Evolutionary conservation across 2,329 filamentous ascomycete species (phyloP), one percentile per base, ranked within the genome.

Genomic region (Pseudogymnoascus sp.): DNA sequence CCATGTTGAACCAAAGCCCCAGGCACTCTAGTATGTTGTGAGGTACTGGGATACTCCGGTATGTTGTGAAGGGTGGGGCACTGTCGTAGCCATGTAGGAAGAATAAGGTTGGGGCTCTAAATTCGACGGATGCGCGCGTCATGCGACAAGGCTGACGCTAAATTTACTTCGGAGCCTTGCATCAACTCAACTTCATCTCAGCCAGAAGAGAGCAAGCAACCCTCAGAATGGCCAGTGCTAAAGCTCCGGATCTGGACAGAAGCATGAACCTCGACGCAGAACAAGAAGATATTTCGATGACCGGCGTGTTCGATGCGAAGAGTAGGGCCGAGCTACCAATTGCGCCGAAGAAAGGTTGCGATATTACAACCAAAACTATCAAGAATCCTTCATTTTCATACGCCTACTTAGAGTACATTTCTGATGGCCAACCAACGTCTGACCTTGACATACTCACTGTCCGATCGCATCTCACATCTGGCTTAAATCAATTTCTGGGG

Each of bases 401-500:
- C 71, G 78, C 76, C 30, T 81, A 84, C 63, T 74, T 87, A 12
- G 65, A 68, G n/a, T 54, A 54, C 28, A 58, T 41, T 22, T 64
- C 63, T 36, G 50, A 60, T 37, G 30, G 67, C 11, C 35, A 38
- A 16, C 63, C 64, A 35, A 25, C 33, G 61, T 12, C 58, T 60
- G 2, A 47, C 65, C 1, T 74, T 90, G 88, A 92, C 72, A 75
- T 79, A 2, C 74, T 91, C 2, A 86, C 85, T 37, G 78, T 82
- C 16, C 83, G 83, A 35, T 77, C 84, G 0, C 86, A 88, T 69
- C 82, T 88, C 66, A 83, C 81, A 1, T 73, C 80, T 1, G 86
- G 88, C 0, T 75, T 93, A 6, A 77, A 77, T 1, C 82, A 88
- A 64, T 92, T 89, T 67, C 81, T 93, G 1, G 90, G 90, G 18